Base-by-base conservation (phyloP, 2,329 filamentous ascomycete genomes). In the Geoglossum cookeanum region DNA sequence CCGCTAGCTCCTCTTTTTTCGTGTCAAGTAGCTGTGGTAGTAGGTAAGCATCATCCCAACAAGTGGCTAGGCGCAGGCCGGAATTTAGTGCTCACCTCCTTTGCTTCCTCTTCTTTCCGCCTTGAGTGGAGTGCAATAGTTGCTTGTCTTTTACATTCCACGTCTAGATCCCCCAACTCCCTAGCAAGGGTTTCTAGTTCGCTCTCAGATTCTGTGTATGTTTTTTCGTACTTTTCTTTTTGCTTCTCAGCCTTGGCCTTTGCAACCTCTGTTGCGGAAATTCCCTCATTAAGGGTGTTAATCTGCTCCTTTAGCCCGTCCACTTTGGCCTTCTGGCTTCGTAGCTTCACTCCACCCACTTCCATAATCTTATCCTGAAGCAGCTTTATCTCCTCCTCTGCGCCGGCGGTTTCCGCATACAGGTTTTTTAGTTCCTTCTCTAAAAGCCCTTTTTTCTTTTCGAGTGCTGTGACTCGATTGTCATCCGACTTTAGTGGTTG, bases 311-410 rank as follows among this genome's bases (percentile, higher is more conserved):
- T 95, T 61, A 94, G 74, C 5, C 83, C 79, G 67, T 97, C 91
- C 37, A 98, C 89, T 74, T 86, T 94, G 60, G 87, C 83, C 64
- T 92, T 90, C 68, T 98, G 91, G 17, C 84, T 80, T 57, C 92
- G 84, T 17, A 98, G 80, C 70, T 87, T 89, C 65, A 97, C 89
- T 70, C 92, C 92, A 66, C 92, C 92, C 61, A 95, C 84, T 69
- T 96, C 85, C 92, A 98, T 97, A 65, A 98, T 98, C 75, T 90
- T 94, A 76, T 92, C 84, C 67, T 98, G 91, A 1, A 98, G 75
- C 22, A 78, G 78, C 71, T 94, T 91, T 70, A 98, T 97, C 69
- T 97, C 92, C 30, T 84, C 83, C 67, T 98, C 92, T 7, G 95
- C 82, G 51, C 84, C 92, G 1, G 86, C 80, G n/a, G 86, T 96